Conservation (phyloP, 2,329 filamentous ascomycete species). For the Acrocalymma vagum region DNA sequence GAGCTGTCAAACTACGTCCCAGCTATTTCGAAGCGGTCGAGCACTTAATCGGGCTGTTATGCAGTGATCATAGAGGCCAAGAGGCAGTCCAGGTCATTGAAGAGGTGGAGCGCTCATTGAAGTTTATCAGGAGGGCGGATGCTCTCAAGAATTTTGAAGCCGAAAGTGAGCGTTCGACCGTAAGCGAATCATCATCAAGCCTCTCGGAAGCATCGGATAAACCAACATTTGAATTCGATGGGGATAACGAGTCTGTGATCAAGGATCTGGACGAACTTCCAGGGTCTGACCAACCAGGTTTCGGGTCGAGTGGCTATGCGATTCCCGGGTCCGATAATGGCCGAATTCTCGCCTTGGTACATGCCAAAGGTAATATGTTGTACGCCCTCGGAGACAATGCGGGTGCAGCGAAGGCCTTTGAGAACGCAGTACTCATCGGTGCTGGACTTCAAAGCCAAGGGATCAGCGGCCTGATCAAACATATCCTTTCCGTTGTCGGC, state of each 20-base stretch:
- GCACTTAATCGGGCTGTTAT: slow-evolving; percentile 88
- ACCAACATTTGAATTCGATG: slow-evolving; percentile 63
- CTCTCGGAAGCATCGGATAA: slow-evolving; percentile 65
- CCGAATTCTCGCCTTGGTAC: slow-evolving; percentile 88
- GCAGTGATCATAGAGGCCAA: slow-evolving; percentile 78
- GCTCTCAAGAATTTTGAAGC: slow-evolving; percentile 60
- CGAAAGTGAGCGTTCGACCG: slow-evolving; percentile 68
- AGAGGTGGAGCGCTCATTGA: slow-evolving; percentile 79
- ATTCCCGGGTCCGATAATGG: slow-evolving; percentile 90
- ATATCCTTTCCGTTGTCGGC: slow-evolving; percentile 75
- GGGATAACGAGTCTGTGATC: slow-evolving; percentile 46
- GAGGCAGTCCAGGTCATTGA: slow-evolving; percentile 90
- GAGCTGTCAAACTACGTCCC: slow-evolving; percentile 82
- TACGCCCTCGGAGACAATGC: slow-evolving; percentile 87
- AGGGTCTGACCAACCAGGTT: slow-evolving; percentile 61
- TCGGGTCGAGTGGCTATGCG: slow-evolving; percentile 83
- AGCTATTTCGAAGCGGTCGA: slow-evolving; percentile 95
- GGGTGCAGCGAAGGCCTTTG: slow-evolving; percentile 86
- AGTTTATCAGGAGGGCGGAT: slow-evolving; percentile 56
- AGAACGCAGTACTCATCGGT: slow-evolving; percentile 92
- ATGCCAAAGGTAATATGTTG: slow-evolving; percentile 98
- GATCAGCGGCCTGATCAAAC: slow-evolving; percentile 80
- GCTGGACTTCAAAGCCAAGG: slow-evolving; percentile 74
- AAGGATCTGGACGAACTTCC: slow-evolving; percentile 51
- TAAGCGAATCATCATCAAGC: slow-evolving; percentile 62